Base-by-base conservation (phyloP, 805 yeast genomes). In the Ogataea allantospora region DNA sequence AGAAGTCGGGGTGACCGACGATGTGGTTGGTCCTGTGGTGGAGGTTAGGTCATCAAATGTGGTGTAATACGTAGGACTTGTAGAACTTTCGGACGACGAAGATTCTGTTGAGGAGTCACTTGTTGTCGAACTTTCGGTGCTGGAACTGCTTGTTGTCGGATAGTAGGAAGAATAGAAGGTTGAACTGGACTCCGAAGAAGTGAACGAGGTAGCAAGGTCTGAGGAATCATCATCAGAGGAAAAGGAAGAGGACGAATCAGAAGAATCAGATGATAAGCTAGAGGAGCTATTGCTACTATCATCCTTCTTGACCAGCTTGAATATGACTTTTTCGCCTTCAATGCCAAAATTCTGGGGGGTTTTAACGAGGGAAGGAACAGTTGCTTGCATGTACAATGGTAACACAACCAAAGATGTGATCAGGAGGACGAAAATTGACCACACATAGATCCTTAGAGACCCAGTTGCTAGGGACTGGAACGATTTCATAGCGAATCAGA, bases 271-370 rank as follows among this genome's bases (percentile, higher is more conserved):
- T 21, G 23, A 21, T 5, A n/a, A 21, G 23, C 23, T 21, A 7
- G 23, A 21, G 4, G 23, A 21, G 23, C 23, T 21, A 7, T 30
- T 30, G 4, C 33, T 27, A 5, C 24, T 18, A 20, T 35, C 34
- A 26, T 29, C 40, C 23, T 33, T 38, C 28, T 28, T 38, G 20
- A 33, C 23, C 21, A 37, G 16, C 7, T 25, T 24, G 22, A 38
- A 31, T 29, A 23, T 29, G 36, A 40, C 35, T 12, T 15, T 19
- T 13, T 27, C 29, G n/a, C 30, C 6, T 15, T 33, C 33, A 20
- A 20, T 10, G 29, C 15, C 17, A 7, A 12, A 16, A 12, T 23
- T 18, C 14, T 17, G 18, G 26, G 41, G 12, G 24, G 29, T n/a
- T 16, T 15, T 18, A 14, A 16, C 30, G 20, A 6, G 17, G 8